These are phyloP conservation scores for Hypoxylon crocopeplum DNA, from an alignment of 495 filamentous ascomycete species.

Conservation along the genomic window DNA sequence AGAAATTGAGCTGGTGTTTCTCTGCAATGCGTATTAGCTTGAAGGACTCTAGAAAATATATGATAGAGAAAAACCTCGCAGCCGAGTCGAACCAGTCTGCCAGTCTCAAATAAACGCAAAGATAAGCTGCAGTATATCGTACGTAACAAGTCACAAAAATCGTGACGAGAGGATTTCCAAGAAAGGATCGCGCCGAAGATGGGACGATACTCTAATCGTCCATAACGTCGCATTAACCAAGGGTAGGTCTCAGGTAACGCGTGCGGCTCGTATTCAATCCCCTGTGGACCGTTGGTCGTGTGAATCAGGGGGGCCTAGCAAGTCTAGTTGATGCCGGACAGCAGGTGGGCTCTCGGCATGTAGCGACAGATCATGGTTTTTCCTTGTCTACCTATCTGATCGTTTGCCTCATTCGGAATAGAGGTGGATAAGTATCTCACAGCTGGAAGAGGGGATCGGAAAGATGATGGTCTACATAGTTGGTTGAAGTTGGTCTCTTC, in stretches of 20 bases:
- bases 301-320: slow-evolving; percentile 15
- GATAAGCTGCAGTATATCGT: too few relatives aligned
- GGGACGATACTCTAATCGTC: slow-evolving; percentile 22
- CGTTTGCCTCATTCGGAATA: too few relatives aligned
- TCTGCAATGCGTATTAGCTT: neutral
- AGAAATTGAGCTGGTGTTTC: slow-evolving; percentile 14
- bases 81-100: too few relatives aligned
- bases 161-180: slow-evolving; percentile 22
- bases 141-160: too few relatives aligned
- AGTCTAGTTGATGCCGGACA: slow-evolving; percentile 12
- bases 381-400: slow-evolving; percentile 19
- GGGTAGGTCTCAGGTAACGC: slow-evolving; percentile 44
- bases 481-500: neutral
- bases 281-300: slow-evolving; percentile 9
- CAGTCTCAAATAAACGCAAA: too few relatives aligned
- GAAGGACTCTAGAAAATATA: neutral
- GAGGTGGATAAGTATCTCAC: too few relatives aligned
- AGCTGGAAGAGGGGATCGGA: neutral
- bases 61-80: too few relatives aligned
- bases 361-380: slow-evolving; percentile 11
- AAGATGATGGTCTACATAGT: neutral
- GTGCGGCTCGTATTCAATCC: slow-evolving; percentile 32
- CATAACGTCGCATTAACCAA: slow-evolving; percentile 31
- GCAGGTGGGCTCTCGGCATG: slow-evolving; percentile 22
- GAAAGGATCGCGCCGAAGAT: slow-evolving; percentile 12